These are phyloP conservation scores for Suhomyces anneliseae DNA, from an alignment of 1,139 yeast genomes.

Conservation along the genomic window DNA sequence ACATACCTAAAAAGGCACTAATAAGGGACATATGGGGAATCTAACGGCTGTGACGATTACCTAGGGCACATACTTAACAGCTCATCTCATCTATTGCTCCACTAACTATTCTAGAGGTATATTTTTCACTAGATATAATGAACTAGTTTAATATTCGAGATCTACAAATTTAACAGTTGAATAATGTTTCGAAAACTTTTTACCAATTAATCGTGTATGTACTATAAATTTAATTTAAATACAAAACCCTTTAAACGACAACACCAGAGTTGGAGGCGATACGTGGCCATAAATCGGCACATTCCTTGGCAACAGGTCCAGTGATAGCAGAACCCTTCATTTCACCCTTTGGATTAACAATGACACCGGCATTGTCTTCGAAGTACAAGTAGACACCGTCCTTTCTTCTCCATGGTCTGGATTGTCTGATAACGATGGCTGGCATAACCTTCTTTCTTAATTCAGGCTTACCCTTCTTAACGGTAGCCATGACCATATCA, in stretches of 20 bases:
- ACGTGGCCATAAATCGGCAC: slow-evolving; percentile 99
- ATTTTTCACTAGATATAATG: too few relatives aligned
- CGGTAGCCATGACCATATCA: slow-evolving; percentile 99
- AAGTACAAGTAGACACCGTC: slow-evolving; percentile 99
- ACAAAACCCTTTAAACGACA: slow-evolving; percentile 67
- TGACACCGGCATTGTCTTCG: slow-evolving; percentile 99
- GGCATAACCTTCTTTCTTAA: slow-evolving; percentile 99
- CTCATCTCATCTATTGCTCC: too few relatives aligned
- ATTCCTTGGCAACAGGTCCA: slow-evolving; percentile 99
- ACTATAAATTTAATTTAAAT: slow-evolving; percentile 6
- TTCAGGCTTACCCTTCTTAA: slow-evolving; percentile 99
- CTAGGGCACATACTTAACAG: too few relatives aligned
- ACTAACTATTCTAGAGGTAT: too few relatives aligned
- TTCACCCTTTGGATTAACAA: slow-evolving; percentile 99
- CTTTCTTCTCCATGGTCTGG: slow-evolving; percentile 99
- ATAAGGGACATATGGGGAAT: too few relatives aligned
- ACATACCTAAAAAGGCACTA: too few relatives aligned
- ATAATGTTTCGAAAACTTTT: not conserved
- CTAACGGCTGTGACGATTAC: too few relatives aligned
- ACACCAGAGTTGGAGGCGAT: slow-evolving; percentile 99
- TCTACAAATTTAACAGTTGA: too few relatives aligned
- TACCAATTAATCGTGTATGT: slow-evolving; percentile 7
- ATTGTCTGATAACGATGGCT: slow-evolving; percentile 98
- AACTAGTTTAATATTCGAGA: too few relatives aligned
- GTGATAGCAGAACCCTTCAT: slow-evolving; percentile 99